Evolutionary conservation across 2,329 filamentous ascomycete genomes (phyloP).

Genomic region (Penicillium sp.): DNA sequence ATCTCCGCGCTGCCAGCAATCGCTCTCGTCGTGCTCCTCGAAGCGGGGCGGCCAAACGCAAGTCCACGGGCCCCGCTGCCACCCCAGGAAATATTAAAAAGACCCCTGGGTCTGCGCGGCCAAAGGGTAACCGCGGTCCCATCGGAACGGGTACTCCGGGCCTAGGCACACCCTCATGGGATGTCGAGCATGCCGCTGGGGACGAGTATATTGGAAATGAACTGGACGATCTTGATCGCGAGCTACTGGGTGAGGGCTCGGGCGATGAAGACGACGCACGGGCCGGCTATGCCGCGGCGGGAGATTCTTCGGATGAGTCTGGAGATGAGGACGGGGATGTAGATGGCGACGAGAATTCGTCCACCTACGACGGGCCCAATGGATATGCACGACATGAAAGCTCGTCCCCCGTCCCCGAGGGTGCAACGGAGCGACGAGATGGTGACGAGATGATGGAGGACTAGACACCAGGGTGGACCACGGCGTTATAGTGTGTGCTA

Average conservation of each 20-base stretch:
- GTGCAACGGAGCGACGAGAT: conserved; percentile 15
- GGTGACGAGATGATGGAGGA: conserved; percentile 29
- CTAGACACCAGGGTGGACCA: conserved; percentile 8
- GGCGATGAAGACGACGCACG: conserved; percentile 32
- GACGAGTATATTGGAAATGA: conserved; percentile 31
- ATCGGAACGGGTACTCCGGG: conserved; percentile 15
- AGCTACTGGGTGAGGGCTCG: conserved; percentile 34
- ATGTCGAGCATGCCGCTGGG: conserved; percentile 20
- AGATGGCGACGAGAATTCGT: conserved; percentile 30
- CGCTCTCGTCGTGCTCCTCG: conserved; percentile 18
- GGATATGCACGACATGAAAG: conserved; percentile 31
- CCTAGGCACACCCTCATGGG: conserved; percentile 23
- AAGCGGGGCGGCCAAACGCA: conserved; percentile 27
- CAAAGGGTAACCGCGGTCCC: conserved; percentile 24
- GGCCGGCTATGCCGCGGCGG: conserved; percentile 22
- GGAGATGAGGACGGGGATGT: conserved; percentile 30
- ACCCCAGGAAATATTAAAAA: conserved; percentile 19
- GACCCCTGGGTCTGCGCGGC: conserved; percentile 20
- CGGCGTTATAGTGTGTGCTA: conserved; percentile 9
- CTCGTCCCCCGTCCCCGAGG: conserved; percentile 26
- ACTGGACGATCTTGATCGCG: conserved; percentile 37
- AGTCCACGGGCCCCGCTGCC: conserved; percentile 21
- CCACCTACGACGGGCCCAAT: conserved; percentile 29
- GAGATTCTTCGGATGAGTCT: conserved; percentile 32
- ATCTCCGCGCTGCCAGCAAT: conserved; percentile 18